Conservation (phyloP, 2,329 filamentous ascomycete genomes). For the Colletotrichum viniferum region DNA sequence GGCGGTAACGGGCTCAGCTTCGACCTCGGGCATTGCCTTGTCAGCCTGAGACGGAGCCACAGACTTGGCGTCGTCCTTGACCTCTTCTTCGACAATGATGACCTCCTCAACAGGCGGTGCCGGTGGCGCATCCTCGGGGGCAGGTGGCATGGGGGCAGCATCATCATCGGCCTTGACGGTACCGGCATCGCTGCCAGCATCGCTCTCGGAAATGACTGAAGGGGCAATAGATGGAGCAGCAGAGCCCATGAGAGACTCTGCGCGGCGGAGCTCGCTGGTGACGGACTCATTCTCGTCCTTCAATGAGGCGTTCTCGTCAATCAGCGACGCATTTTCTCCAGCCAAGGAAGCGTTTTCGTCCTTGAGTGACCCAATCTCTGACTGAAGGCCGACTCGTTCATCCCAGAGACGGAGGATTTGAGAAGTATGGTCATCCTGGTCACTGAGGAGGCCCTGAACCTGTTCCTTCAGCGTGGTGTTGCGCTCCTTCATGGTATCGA, state of each 20-base stretch:
- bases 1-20: background rate
- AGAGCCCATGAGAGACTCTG: slow-evolving; percentile 16
- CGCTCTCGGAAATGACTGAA: slow-evolving; percentile 2
- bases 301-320: background rate
- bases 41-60: background rate
- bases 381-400: slow-evolving; percentile 12
- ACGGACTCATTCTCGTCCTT: slow-evolving; percentile 20
- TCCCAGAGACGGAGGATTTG: slow-evolving; percentile 15
- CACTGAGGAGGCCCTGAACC: slow-evolving; percentile 11
- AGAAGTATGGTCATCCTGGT: slow-evolving; percentile 19
- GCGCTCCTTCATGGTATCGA: slow-evolving; percentile 13
- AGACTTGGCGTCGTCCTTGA: slow-evolving; percentile 2
- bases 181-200: slow-evolving; percentile 11
- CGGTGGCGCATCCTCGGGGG: background rate
- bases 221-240: background rate
- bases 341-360: slow-evolving; percentile 15
- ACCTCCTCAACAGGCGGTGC: background rate
- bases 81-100: background rate
- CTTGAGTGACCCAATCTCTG: slow-evolving; percentile 14
- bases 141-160: background rate
- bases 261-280: slow-evolving; percentile 11
- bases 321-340: background rate
- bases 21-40: background rate
- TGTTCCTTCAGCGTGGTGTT: slow-evolving; percentile 15
- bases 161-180: slow-evolving; percentile 16